These are phyloP conservation scores for Saturnispora saitoi DNA, from an alignment of 805 yeast species.

Conservation along the genomic window DNA sequence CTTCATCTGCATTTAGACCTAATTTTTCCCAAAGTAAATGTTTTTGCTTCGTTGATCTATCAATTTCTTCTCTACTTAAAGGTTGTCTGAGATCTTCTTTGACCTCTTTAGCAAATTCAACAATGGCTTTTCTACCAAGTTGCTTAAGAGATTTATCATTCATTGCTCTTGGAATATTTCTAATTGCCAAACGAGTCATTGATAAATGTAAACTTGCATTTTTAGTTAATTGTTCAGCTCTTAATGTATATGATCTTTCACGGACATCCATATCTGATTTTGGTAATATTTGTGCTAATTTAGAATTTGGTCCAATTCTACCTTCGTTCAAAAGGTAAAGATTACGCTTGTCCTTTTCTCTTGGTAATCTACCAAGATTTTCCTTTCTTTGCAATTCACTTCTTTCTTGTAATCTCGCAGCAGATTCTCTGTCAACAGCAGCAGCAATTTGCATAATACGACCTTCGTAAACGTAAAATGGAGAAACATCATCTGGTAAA, in stretches of 20 bases:
- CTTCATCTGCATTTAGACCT: slow-evolving; percentile 32
- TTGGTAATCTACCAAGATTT: slow-evolving; percentile 69
- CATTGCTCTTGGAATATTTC: slow-evolving; percentile 92
- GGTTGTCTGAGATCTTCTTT: slow-evolving; percentile 69
- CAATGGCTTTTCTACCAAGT: slow-evolving; percentile 88
- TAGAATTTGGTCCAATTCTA: slow-evolving; percentile 72
- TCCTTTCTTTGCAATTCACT: slow-evolving; percentile 68
- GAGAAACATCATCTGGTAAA: slow-evolving; percentile 86
- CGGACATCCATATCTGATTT: slow-evolving; percentile 76
- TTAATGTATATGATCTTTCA: slow-evolving; percentile 74
- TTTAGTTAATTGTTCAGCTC: slow-evolving; percentile 84
- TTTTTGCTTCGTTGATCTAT: slow-evolving; percentile 68
- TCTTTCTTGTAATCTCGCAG: slow-evolving; percentile 61
- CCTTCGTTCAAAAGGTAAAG: slow-evolving; percentile 89
- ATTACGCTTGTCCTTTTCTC: slow-evolving; percentile 76
- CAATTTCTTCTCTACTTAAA: slow-evolving; percentile 78
- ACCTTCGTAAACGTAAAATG: slow-evolving; percentile 86
- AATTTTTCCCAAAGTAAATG: slow-evolving; percentile 26
- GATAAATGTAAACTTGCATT: slow-evolving; percentile 89
- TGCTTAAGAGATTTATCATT: slow-evolving; percentile 82
- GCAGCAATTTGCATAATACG: slow-evolving; percentile 77
- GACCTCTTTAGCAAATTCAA: slow-evolving; percentile 87
- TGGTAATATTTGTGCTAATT: slow-evolving; percentile 60
- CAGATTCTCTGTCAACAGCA: slow-evolving; percentile 82
- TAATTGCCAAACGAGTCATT: slow-evolving; percentile 87